Base-by-base conservation (phyloP, 768 basidiomycete genomes). In the Rhodotorula paludigena region DNA sequence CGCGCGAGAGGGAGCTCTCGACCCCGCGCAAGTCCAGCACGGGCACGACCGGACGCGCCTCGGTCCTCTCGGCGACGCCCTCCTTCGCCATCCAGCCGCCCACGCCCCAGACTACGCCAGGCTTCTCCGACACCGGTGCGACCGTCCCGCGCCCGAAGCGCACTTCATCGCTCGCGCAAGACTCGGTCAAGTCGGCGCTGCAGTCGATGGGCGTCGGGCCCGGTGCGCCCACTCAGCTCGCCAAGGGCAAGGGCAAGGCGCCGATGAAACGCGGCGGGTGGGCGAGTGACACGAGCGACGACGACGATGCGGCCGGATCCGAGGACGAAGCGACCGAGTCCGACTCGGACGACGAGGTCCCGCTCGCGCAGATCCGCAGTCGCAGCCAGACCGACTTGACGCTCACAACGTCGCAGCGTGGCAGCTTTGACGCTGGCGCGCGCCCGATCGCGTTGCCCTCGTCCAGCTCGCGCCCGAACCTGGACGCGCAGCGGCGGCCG, bases 291-390 rank as follows among this genome's bases (percentile, higher is more conserved):
- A 60, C 62, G 49, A 71, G 70, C 47, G 65, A 64, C 47, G 69
- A 71, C 23, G 59, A 64, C 35, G 67, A 68, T n/a, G 44, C 45
- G 33, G 51, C 33, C 60, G 38, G 68, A 61, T n/a, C n/a, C 55
- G 63, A 69, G 30, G 68, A 30, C 15, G 32, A 7, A n/a, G 55
- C 51, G 18, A 39, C 33, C n/a, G 49, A 45, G 30, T 25, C 33
- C n/a, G 53, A 49, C 45, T 48, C 45, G 14, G 67, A 68, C 56
- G 69, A 67, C 56, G 70, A 71, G 32, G 65, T 71, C 1, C 70
- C 70, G 36, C 59, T 71, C 25, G 58, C 70, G 55, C 49, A 53
- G 52, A 56, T 70, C 44, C 20, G n/a, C 38, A 59, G 58, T 25
- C 33, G 65, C 6, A 71, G 70, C n/a, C 61, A 60, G 51, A 57